A percentile compares a stretch with the other conserved stretches of the same genome.
Evolutionary conservation across 2,329 filamentous ascomycete genomes (phyloP).

Genomic region (Sporothrix phasma): DNA sequence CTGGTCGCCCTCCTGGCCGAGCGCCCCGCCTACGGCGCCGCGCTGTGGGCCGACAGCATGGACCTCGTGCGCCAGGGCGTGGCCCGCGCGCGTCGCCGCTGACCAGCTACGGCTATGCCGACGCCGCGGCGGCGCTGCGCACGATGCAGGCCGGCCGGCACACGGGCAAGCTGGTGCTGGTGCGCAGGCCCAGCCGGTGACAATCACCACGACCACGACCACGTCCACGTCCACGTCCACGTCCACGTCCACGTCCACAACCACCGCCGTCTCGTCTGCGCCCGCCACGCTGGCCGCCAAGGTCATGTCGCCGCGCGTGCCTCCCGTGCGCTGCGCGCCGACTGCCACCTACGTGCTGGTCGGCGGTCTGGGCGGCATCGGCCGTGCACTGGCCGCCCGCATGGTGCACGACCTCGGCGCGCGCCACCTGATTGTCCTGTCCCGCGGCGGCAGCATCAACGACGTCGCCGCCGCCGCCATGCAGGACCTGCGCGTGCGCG

Average conservation of each 20-base stretch:
- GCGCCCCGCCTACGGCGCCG: conserved; percentile 14
- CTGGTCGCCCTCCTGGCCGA: conserved; percentile 14
- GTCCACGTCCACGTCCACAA: background rate
- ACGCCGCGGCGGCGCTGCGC: conserved; percentile 33
- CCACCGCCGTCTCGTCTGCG: background rate
- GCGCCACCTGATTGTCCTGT: conserved; percentile 17
- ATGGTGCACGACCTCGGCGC: conserved; percentile 19
- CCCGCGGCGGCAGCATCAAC: conserved; percentile 14
- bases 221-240: conserved; percentile 1
- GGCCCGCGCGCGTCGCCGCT: conserved; percentile 12
- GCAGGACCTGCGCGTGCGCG: background rate
- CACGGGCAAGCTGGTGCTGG: conserved; percentile 26
- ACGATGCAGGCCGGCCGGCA: conserved; percentile 34
- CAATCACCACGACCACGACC: background rate
- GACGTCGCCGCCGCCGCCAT: conserved; percentile 11
- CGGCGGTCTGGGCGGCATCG: conserved; percentile 24
- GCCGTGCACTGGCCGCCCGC: conserved; percentile 22
- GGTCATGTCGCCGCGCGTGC: conserved; percentile 13
- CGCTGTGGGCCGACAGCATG: conserved; percentile 17
- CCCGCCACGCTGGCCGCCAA: background rate
- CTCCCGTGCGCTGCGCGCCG: conserved; percentile 10
- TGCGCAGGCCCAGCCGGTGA: conserved; percentile 10
- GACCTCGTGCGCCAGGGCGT: conserved; percentile 11
- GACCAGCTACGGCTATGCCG: conserved; percentile 10
- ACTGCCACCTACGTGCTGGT: conserved; percentile 23